These are phyloP conservation scores for Endocalyx cinctus DNA, from an alignment of 2,329 filamentous ascomycete species.

Conservation along the genomic window DNA sequence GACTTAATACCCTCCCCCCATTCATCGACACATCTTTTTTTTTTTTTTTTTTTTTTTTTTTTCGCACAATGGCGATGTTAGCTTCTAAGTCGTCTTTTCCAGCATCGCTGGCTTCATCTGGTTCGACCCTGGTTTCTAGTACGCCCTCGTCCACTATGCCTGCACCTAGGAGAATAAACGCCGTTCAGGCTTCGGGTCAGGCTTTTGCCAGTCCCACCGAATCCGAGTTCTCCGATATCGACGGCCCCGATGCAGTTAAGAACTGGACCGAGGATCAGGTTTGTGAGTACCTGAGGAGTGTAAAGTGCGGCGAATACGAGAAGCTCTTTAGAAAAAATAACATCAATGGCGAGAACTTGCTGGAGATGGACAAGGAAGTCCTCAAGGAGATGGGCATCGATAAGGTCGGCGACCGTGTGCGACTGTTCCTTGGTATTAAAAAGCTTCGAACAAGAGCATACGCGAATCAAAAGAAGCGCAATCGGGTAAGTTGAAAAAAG, in stretches of 20 bases:
- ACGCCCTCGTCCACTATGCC: slow-evolving; percentile 45
- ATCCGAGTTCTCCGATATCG: slow-evolving; percentile 84
- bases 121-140: slow-evolving; percentile 40
- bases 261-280: slow-evolving; percentile 91
- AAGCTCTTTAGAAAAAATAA: slow-evolving; percentile 85
- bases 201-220: slow-evolving; percentile 79
- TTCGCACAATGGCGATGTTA: slow-evolving; percentile 69
- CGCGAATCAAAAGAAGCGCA: slow-evolving; percentile 74
- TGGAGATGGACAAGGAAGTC: slow-evolving; percentile 95
- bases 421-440: slow-evolving; percentile 82
- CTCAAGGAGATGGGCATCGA: slow-evolving; percentile 98
- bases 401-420: slow-evolving; percentile 93
- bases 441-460: slow-evolving; percentile 73
- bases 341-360: slow-evolving; percentile 93
- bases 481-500: slow-evolving; percentile 79
- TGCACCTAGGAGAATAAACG: slow-evolving; percentile 47
- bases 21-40: too few species aligned
- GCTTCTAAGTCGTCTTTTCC: slow-evolving; percentile 70
- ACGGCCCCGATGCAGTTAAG: slow-evolving; percentile 70
- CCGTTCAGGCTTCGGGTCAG: slow-evolving; percentile 46
- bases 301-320: slow-evolving; percentile 93
- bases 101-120: slow-evolving; percentile 45
- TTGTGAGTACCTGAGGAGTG: slow-evolving; percentile 82
- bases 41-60: too few species aligned
- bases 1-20: slow-evolving; percentile 11